Percentiles rank a stretch among this genome's conserved stretches.
Conservation (phyloP, 257 asterid genomes). For the Parsonsia alboflavescens region DNA sequence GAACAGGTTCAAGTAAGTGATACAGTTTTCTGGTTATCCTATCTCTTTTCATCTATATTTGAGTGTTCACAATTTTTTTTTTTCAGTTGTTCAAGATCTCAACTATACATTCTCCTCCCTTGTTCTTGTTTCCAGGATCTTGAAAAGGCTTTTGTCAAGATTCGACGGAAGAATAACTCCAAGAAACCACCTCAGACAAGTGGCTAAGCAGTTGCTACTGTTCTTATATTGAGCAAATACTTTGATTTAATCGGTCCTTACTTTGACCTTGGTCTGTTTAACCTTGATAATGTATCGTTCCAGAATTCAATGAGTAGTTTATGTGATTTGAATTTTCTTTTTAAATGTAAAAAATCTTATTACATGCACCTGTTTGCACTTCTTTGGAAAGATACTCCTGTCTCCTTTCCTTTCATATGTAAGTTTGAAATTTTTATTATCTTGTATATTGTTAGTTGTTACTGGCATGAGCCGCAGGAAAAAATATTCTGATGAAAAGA, state of each 20-base stretch:
- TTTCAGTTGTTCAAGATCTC: not conserved
- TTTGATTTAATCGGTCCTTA: not conserved
- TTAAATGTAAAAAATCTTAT: not conserved
- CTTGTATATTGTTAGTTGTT: no score
- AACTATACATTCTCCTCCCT: not conserved
- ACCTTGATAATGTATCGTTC: not conserved
- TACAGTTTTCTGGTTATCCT: not conserved
- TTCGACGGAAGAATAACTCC: constrained; percentile 71
- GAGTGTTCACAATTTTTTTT: no score
- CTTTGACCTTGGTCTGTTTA: not conserved
- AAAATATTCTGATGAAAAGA: no score
- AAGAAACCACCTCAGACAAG: constrained; percentile 52
- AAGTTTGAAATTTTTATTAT: no score
- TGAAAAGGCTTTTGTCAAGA: constrained; percentile 70
- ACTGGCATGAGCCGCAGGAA: no score
- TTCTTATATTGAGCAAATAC: not conserved
- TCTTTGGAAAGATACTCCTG: not conserved
- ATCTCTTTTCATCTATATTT: not conserved
- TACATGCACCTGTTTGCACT: not conserved
- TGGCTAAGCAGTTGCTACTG: constrained; percentile 12
- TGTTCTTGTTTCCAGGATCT: constrained; percentile 47
- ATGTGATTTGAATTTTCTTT: not conserved
- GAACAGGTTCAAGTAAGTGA: constrained; percentile 36
- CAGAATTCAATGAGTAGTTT: not conserved
- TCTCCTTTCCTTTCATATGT: no score